Conservation (phyloP, 768 basidiomycete genomes). For the Kondoa subrosea region DNA sequence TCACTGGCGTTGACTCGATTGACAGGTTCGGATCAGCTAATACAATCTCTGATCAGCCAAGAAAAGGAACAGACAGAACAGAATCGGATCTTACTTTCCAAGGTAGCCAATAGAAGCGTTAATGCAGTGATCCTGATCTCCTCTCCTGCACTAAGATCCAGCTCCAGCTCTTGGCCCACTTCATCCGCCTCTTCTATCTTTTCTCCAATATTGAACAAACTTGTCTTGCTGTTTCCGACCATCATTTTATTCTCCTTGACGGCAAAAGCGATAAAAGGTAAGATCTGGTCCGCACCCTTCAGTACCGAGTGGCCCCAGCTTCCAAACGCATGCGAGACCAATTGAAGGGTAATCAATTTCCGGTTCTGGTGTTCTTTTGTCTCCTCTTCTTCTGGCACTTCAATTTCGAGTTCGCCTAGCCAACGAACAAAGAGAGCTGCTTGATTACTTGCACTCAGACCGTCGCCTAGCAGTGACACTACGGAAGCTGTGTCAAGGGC, state of each 20-base stretch:
- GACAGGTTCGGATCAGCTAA: constrained; percentile 27
- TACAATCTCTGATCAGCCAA: constrained; percentile 23
- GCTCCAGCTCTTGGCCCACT: constrained; percentile 36
- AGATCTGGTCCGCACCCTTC: neutral
- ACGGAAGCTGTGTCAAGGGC: neutral
- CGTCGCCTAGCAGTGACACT: neutral
- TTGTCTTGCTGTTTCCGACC: constrained; percentile 18
- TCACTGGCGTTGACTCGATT: constrained; percentile 40
- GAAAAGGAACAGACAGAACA: too few relatives aligned
- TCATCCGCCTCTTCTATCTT: constrained; percentile 32
- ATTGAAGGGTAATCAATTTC: neutral
- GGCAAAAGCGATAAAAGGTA: constrained; percentile 4
- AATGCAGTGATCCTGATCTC: constrained; percentile 62
- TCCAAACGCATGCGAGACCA: neutral
- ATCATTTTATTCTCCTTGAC: neutral
- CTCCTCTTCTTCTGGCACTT: too few relatives aligned
- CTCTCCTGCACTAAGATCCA: constrained; percentile 41
- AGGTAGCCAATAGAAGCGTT: constrained; percentile 59
- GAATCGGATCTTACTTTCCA: constrained; percentile 51
- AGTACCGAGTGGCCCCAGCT: neutral
- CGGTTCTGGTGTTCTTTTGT: neutral
- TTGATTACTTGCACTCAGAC: too few relatives aligned
- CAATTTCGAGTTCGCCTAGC: constrained; percentile 3
- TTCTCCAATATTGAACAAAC: constrained; percentile 35
- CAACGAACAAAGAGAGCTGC: neutral